A percentile compares a stretch with the other conserved stretches of the same genome.
These are phyloP conservation scores for Pichia californica DNA, from an alignment of 805 yeast genomes.

Conservation along the genomic window DNA sequence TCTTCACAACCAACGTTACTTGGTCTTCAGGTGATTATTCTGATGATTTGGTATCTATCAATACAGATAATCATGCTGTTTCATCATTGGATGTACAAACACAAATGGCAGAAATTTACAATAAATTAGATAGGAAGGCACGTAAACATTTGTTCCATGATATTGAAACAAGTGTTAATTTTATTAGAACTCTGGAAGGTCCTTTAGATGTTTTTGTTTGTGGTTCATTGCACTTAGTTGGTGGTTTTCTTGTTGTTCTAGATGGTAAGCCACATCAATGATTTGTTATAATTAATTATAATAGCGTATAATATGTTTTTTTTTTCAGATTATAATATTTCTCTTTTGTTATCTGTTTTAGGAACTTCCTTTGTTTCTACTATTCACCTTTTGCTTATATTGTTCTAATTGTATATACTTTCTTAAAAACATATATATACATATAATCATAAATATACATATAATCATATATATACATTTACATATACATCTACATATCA, in stretches of 20 bases:
- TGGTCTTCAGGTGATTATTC: constrained; percentile 79
- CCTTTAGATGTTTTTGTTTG: constrained; percentile 77
- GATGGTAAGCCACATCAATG: constrained; percentile 38
- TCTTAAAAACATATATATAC: too few species aligned
- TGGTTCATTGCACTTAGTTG: constrained; percentile 91
- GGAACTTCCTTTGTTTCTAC: too few species aligned
- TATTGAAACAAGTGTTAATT: constrained; percentile 66
- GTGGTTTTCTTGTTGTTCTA: constrained; percentile 83
- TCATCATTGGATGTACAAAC: constrained; percentile 80
- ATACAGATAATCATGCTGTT: constrained; percentile 71
- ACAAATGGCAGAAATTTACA: constrained; percentile 66
- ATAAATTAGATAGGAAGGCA: constrained; percentile 37
- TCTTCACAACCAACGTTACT: constrained; percentile 88
- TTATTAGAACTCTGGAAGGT: constrained; percentile 40
- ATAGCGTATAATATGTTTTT: too few species aligned
- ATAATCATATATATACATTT: too few species aligned
- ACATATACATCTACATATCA: too few species aligned
- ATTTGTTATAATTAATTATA: too few species aligned
- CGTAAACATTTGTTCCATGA: constrained; percentile 52
- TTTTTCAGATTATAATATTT: too few species aligned
- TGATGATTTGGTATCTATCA: constrained; percentile 78
- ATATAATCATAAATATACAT: too few species aligned
- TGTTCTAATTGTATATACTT: too few species aligned
- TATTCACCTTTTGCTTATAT: too few species aligned
- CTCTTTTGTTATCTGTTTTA: too few species aligned